Base-by-base conservation (phyloP, 2,329 filamentous ascomycete species). In the Epichloe uncinata region DNA sequence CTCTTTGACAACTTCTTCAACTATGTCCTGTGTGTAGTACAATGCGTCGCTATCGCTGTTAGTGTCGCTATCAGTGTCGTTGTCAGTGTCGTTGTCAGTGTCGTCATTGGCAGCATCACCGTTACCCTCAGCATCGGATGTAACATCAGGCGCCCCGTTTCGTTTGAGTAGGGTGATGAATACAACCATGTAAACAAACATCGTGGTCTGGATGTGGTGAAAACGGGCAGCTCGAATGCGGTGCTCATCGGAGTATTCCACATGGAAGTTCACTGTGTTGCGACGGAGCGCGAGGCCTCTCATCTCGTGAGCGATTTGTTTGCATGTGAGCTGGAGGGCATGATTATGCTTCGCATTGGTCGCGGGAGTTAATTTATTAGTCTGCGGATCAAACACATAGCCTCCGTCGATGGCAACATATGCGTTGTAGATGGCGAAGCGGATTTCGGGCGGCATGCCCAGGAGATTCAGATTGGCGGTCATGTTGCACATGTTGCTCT, bases 371-470 rank as follows among this genome's bases (percentile, higher is more conserved):
- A 36, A 22, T 22, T 45, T 45, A 20, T 45, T 45, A 6, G 43
- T 16, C 33, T 22, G 43, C 16, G 43, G 15, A 16, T 45, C 36
- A 22, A 45, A 3, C 22, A 45, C 43, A 22, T 45, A 45, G 43
- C 43, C 43, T 44, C 30, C 30, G 34, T 45, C 43, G 16, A 45
- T 22, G 30, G 26, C 43, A n/a, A 45, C 43, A n/a, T 45, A 36
- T n/a, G n/a, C 43, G 34, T 45, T 16, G 43, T 45, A 45, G 43
- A 45, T 20, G 30, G 26, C 43, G 30, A 16, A 36, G 7, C 43
- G 26, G n/a, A 45, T 45, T 22, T 45, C 43, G 30, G 43, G 2
- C n/a, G 43, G 30, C 43, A 45, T 13, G 16, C 16, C 43, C n/a
- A 30, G 41, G 41, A 42, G 15, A 9, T 15, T 0, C 38, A 40